These are phyloP conservation scores for Cladophialophora carrionii DNA, from an alignment of 2,329 filamentous ascomycete genomes.

Conservation along the genomic window DNA sequence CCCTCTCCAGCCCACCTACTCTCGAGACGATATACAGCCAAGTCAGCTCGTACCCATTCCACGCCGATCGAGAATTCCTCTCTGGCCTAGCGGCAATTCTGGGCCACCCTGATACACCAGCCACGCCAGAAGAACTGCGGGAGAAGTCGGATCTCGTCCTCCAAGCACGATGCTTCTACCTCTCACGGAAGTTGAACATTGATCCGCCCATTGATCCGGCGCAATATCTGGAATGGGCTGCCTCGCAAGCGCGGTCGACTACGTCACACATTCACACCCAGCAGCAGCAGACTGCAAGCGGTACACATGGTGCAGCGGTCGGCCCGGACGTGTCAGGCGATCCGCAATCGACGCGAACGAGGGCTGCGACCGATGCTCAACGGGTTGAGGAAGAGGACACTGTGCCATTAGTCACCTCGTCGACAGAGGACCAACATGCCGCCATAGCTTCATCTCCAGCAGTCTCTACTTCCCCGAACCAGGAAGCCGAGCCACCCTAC, in stretches of 20 bases:
- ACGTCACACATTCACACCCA: neutral
- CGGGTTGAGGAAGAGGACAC: neutral
- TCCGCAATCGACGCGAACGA: neutral
- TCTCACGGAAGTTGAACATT: conserved; percentile 40
- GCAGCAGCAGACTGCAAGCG: neutral
- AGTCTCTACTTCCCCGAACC: conserved; percentile 19
- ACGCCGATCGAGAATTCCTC: conserved; percentile 50
- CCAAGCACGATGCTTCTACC: conserved; percentile 55
- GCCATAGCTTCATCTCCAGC: conserved; percentile 6
- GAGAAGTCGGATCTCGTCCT: conserved; percentile 49
- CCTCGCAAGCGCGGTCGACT: neutral
- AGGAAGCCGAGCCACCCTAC: conserved; percentile 62
- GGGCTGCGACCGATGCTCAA: neutral
- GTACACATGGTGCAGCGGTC: neutral
- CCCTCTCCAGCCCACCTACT: neutral
- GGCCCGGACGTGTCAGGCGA: neutral
- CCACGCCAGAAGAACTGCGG: conserved; percentile 46
- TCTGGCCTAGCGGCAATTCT: conserved; percentile 54
- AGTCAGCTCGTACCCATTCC: conserved; percentile 48
- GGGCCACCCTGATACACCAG: conserved; percentile 46
- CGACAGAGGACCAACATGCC: neutral
- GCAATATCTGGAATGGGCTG: conserved; percentile 66
- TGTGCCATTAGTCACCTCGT: neutral
- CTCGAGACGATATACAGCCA: conserved; percentile 39
- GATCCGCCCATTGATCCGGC: conserved; percentile 63